A percentile compares a stretch with the other conserved stretches of the same genome.
Conservation (phyloP, 2,329 filamentous ascomycete genomes). For the Microdochium paspali region DNA sequence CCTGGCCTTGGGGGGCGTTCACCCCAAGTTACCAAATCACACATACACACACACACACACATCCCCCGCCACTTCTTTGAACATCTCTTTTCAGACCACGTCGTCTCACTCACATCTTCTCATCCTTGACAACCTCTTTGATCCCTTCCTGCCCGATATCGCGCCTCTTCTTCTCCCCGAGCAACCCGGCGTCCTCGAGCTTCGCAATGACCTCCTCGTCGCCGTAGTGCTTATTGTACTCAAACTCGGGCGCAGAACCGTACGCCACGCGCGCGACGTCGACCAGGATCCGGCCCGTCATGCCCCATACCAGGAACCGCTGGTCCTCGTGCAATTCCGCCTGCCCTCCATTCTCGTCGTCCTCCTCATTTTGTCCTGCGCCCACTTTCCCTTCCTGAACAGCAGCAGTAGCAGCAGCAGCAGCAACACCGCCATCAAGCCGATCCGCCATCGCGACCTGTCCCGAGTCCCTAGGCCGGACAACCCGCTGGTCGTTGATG, state of each 20-base stretch:
- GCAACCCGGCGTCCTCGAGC: slow-evolving; percentile 32
- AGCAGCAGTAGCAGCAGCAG: no score
- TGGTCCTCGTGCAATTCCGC: slow-evolving; percentile 31
- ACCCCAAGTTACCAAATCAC: no score
- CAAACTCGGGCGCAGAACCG: slow-evolving; percentile 73
- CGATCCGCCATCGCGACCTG: slow-evolving; percentile 12
- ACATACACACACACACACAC: no score
- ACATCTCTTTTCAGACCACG: no score
- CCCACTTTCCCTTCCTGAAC: no score
- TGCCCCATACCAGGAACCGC: slow-evolving; percentile 83
- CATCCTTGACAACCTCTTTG: slow-evolving; percentile 24
- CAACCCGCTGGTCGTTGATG: slow-evolving; percentile 59
- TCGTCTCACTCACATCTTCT: slow-evolving; percentile 31
- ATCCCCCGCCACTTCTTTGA: no score
- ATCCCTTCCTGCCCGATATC: slow-evolving; percentile 21
- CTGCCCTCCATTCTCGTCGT: no score
- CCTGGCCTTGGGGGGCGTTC: no score
- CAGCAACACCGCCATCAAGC: not conserved
- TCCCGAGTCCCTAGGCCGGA: slow-evolving; percentile 37
- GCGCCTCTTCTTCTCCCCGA: slow-evolving; percentile 33
- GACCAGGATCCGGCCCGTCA: slow-evolving; percentile 86
- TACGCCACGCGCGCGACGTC: slow-evolving; percentile 84
- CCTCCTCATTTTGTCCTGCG: no score
- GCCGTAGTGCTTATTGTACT: slow-evolving; percentile 48
- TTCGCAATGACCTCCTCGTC: slow-evolving; percentile 41